phyloP scores from a whole-genome alignment of 805 yeast genomes.

The Candida stauntonica region DNA sequence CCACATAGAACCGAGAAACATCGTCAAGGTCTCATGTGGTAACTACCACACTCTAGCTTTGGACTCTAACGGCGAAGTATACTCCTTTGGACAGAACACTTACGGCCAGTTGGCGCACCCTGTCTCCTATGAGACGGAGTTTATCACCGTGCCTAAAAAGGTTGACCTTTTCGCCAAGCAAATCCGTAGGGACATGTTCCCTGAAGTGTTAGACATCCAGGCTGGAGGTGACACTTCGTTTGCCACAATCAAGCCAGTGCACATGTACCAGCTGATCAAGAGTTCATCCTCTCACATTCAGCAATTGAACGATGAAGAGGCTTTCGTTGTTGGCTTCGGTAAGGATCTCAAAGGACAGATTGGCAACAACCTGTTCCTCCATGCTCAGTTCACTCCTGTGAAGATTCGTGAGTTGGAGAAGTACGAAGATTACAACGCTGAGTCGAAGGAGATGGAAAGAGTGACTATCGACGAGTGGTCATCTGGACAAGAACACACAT shows the following conservation, averaged over 20 bases:
- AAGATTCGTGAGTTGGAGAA: slow-evolving; percentile 39
- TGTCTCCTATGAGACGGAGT: slow-evolving; percentile 60
- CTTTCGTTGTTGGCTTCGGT: slow-evolving; percentile 63
- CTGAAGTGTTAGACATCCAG: slow-evolving; percentile 48
- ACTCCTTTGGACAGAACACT: slow-evolving; percentile 82
- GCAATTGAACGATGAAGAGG: slow-evolving; percentile 21
- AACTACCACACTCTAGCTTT: slow-evolving; percentile 64
- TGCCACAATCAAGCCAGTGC: slow-evolving; percentile 37
- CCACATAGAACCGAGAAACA: slow-evolving; percentile 35
- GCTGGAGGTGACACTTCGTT: slow-evolving; percentile 70
- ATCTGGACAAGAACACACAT: slow-evolving; percentile 62
- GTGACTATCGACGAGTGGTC: slow-evolving; percentile 49
- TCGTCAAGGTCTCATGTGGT: slow-evolving; percentile 68
- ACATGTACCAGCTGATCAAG: slow-evolving; percentile 28
- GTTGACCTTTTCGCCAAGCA: slow-evolving; percentile 39
- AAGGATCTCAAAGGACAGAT: slow-evolving; percentile 82
- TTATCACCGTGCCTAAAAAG: slow-evolving; percentile 64
- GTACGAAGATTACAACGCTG: slow-evolving; percentile 54
- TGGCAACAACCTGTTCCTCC: slow-evolving; percentile 73
- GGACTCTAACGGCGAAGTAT: slow-evolving; percentile 65
- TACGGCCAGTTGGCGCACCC: slow-evolving; percentile 82
- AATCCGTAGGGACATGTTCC: slow-evolving; percentile 38
- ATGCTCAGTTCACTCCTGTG: slow-evolving; percentile 66
- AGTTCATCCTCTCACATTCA: slow-evolving; percentile 18
- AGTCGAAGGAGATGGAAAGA: slow-evolving; percentile 33